Conservation (phyloP, 176 grass and related monocot species). For the Poa annua region DNA sequence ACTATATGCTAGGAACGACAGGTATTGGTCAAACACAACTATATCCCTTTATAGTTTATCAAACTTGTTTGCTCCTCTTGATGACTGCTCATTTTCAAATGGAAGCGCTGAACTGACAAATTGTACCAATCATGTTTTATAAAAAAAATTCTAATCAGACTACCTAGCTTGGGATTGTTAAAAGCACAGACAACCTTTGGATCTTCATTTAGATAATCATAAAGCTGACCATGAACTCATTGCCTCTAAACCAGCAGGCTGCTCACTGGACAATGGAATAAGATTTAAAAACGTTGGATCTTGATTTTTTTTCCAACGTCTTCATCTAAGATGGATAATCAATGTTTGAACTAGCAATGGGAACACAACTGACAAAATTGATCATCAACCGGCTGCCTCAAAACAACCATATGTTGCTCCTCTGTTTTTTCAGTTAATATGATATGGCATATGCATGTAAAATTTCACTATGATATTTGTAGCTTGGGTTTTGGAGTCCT, state of each 20-base stretch:
- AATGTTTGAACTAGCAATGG: constrained; percentile 8
- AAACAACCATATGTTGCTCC: background rate
- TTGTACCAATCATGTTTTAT: background rate
- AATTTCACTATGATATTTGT: background rate
- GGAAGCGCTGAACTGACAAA: background rate
- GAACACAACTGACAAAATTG: background rate
- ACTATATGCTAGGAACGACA: constrained; percentile 85
- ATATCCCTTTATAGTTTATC: background rate
- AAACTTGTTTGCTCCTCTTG: background rate
- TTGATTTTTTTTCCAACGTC: background rate
- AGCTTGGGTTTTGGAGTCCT: background rate
- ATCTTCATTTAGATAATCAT: background rate
- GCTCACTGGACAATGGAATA: background rate
- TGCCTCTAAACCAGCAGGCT: constrained; percentile 15
- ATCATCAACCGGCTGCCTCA: background rate
- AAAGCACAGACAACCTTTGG: background rate
- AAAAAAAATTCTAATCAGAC: background rate
- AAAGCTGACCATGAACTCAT: background rate
- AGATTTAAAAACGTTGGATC: background rate
- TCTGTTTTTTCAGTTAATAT: background rate
- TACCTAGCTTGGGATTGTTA: background rate
- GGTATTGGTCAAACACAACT: constrained; percentile 51
- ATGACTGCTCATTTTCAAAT: constrained; percentile 7
- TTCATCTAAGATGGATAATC: constrained; percentile 21
- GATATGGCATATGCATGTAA: background rate